These are phyloP conservation scores for Ceratocystis ficicola DNA, from an alignment of 2,329 filamentous ascomycete genomes.

Conservation along the genomic window DNA sequence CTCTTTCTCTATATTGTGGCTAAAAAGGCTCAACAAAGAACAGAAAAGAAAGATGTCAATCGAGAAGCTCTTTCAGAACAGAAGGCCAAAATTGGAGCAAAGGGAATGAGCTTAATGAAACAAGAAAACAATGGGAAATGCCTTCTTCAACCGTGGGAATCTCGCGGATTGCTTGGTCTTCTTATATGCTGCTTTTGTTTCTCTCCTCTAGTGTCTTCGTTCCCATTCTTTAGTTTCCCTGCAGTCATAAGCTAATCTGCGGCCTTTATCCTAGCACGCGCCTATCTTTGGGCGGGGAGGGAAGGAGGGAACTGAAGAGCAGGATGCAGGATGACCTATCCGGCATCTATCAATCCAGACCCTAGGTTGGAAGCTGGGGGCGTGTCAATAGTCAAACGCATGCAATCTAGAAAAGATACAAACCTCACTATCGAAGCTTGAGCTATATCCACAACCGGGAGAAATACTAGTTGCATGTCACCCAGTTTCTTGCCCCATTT, in stretches of 20 bases:
- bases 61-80: neutral
- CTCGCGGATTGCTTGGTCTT: neutral
- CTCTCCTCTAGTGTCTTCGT: neutral
- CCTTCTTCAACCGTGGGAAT: neutral
- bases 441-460: too few relatives aligned
- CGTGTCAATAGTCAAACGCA: too few relatives aligned
- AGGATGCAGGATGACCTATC: too few relatives aligned
- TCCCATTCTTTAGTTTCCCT: neutral
- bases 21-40: neutral
- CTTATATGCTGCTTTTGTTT: neutral
- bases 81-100: neutral
- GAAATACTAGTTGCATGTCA: too few relatives aligned
- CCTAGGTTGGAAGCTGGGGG: too few relatives aligned
- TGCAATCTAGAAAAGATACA: too few relatives aligned
- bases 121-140: neutral
- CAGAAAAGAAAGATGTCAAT: neutral
- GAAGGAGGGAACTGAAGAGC: too few relatives aligned
- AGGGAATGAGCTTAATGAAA: neutral
- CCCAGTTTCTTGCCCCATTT: too few relatives aligned
- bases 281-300: too few relatives aligned
- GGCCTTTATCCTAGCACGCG: neutral
- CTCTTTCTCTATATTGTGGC: neutral
- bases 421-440: too few relatives aligned
- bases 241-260: neutral
- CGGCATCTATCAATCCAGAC: too few relatives aligned